Percentiles rank a stretch among this genome's conserved stretches.
phyloP scores from a whole-genome alignment of 257 asterid species.

The Petrea volubilis region DNA sequence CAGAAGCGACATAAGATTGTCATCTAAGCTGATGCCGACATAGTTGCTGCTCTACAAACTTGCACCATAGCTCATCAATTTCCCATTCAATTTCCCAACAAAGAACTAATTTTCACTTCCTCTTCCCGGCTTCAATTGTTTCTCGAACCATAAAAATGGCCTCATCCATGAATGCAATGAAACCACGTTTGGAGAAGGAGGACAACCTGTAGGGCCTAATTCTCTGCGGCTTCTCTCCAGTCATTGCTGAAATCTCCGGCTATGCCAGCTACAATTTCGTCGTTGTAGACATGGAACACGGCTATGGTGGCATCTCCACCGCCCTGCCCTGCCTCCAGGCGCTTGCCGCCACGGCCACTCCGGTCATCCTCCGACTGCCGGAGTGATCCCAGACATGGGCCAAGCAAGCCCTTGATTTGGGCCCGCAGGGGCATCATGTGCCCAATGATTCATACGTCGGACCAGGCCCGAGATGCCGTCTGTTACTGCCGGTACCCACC shows the following conservation, averaged over 20 bases:
- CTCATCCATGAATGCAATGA: background rate
- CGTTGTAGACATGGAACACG: slow-evolving; percentile 24
- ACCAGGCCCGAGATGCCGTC: background rate
- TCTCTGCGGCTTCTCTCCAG: slow-evolving; percentile 20
- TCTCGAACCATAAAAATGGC: background rate
- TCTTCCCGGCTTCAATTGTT: background rate
- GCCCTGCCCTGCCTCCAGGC: slow-evolving; percentile 26
- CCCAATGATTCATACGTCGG: slow-evolving; percentile 15
- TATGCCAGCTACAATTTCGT: slow-evolving; percentile 21
- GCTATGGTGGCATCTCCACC: slow-evolving; percentile 10
- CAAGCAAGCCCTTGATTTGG: slow-evolving; percentile 24
- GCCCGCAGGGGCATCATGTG: slow-evolving; percentile 22
- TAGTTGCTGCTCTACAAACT: background rate
- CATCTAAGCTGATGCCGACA: background rate
- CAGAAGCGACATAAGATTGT: background rate
- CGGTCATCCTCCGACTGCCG: slow-evolving; percentile 17
- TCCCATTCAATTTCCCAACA: background rate
- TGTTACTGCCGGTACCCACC: slow-evolving; percentile 15
- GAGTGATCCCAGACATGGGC: slow-evolving; percentile 21
- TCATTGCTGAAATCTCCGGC: slow-evolving; percentile 17
- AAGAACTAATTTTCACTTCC: background rate
- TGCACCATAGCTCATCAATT: background rate
- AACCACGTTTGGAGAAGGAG: slow-evolving; percentile 24
- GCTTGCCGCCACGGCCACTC: slow-evolving; percentile 19
- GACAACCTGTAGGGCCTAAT: slow-evolving; percentile 19